Base-by-base conservation (phyloP, 306 rosid species). In the Begonia masoniana region DNA sequence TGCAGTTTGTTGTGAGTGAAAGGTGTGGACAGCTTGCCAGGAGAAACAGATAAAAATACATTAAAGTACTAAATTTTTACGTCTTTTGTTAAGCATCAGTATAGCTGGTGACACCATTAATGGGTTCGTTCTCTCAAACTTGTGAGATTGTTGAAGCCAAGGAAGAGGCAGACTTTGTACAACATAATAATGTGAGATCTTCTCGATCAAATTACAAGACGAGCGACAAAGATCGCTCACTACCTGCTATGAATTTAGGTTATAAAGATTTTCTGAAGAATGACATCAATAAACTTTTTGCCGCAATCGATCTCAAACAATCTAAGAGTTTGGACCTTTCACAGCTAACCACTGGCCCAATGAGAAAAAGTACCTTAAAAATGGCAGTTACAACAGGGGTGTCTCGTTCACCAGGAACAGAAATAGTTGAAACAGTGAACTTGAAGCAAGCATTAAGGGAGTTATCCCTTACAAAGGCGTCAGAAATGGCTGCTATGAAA, bases 401-500 rank as follows among this genome's bases (percentile, higher is more conserved):
- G 57, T 50, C 92, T 57, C 79, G 71, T 14, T 75, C 96, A 26
- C 92, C 91, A 3, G 82, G 84, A 61, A 52, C 68, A 62, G 88
- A 89, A 14, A 50, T 52, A 69, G 74, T 88, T 45, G 96, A 83
- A 54, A 67, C 85, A 43, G 84, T 72, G 21, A 83, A 71, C 61
- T 62, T 91, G 66, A 91, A 91, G 80, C 99, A 86, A 66, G 99
- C 99, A 10, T 73, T 91, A 47, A 83, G 99, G 72, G 99, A 91
- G 61, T 78, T 75, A 16, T 81, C 85, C 58, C 75, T 91, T 73
- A 80, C 99, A 11, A 91, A 91, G 87, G 99, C 99, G 42, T 85
- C 99, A 5, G 96, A 91, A 81, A 74, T 85, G 92, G 99, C 99
- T 54, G 94, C 96, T 36, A 81, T 75, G 84, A 83, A 70, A 58